Percentiles rank a stretch among this genome's conserved stretches.
Evolutionary conservation across 306 rosid species (phyloP).

Genomic region (Arachis hypogaea): DNA sequence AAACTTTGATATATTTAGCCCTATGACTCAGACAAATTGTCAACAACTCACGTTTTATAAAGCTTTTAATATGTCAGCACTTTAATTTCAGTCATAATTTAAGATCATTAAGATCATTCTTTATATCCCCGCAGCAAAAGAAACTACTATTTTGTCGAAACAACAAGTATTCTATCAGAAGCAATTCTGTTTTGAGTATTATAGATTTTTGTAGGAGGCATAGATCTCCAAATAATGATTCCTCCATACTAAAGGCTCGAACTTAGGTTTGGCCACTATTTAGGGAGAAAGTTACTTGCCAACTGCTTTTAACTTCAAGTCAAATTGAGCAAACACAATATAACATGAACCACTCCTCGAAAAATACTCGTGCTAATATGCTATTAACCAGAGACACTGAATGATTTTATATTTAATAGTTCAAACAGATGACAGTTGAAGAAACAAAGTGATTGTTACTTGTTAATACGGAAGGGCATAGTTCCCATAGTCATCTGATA

Average conservation of each 20-base stretch:
- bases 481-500: not conserved
- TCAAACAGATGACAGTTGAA: not conserved
- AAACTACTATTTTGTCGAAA: not conserved
- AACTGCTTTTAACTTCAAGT: not conserved
- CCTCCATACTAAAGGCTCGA: too few relatives aligned
- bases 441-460: not conserved
- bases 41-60: not conserved
- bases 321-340: too few relatives aligned
- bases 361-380: too few relatives aligned
- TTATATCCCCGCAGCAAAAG: not conserved
- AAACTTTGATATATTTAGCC: not conserved
- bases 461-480: not conserved
- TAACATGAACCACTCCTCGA: too few relatives aligned
- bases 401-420: too few relatives aligned
- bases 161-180: too few relatives aligned
- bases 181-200: too few relatives aligned
- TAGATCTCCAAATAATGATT: too few relatives aligned
- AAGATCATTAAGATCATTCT: not conserved
- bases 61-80: not conserved
- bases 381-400: too few relatives aligned
- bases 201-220: too few relatives aligned
- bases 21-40: not conserved
- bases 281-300: not conserved
- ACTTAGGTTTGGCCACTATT: too few relatives aligned
- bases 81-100: slow-evolving; percentile 15